Evolutionary conservation across 495 filamentous ascomycete species (phyloP).

Genomic region (Cryomyces antarcticus): DNA sequence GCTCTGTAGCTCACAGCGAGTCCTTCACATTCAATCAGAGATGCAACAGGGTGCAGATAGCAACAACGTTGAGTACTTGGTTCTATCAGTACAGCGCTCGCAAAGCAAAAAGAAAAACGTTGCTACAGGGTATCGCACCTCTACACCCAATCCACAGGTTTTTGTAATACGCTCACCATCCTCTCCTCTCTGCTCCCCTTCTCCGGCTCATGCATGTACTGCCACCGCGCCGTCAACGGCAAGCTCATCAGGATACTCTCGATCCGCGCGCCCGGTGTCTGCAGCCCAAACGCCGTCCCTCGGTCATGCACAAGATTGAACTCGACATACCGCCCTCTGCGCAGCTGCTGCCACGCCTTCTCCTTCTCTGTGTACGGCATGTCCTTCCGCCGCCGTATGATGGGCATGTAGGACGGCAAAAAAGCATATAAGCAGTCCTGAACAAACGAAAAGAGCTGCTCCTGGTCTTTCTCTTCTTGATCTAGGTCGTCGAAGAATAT

Average conservation of each 20-base stretch:
- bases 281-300: slow-evolving; percentile 84
- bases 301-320: slow-evolving; percentile 98
- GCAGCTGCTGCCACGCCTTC: slow-evolving; percentile 92
- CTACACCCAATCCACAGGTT: slow-evolving; percentile 81
- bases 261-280: slow-evolving; percentile 75
- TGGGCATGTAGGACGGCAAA: slow-evolving; percentile 78
- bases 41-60: too few relatives aligned
- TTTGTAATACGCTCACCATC: slow-evolving; percentile 62
- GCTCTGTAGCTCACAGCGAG: too few relatives aligned
- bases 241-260: slow-evolving; percentile 97
- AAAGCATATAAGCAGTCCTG: slow-evolving; percentile 71
- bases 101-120: too few relatives aligned
- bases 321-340: slow-evolving; percentile 85
- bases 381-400: slow-evolving; percentile 71
- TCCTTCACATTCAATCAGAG: neutral
- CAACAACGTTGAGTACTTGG: neutral
- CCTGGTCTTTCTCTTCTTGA: slow-evolving; percentile 65
- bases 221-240: slow-evolving; percentile 80
- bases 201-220: slow-evolving; percentile 77
- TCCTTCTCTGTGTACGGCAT: slow-evolving; percentile 69
- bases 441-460: slow-evolving; percentile 81
- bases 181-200: slow-evolving; percentile 54
- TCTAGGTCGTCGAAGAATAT: slow-evolving; percentile 99
- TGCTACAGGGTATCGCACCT: neutral
- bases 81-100: neutral